phyloP scores from a whole-genome alignment of 208 protist genomes.

The Leptomonas seymouri region DNA sequence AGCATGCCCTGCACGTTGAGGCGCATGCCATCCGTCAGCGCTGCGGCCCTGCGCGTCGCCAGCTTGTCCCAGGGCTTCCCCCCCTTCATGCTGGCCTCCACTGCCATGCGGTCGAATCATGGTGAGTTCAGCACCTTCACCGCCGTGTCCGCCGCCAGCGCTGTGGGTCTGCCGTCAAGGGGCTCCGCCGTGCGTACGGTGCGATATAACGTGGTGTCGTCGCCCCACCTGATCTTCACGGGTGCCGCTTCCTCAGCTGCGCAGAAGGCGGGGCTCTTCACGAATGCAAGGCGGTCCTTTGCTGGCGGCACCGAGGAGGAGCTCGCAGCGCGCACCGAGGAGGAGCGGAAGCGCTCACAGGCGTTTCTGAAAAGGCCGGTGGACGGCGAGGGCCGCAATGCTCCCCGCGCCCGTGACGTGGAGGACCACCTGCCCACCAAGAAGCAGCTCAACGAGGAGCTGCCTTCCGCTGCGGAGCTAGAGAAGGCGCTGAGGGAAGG shows the following conservation, averaged over 20 bases:
- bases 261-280: constrained; percentile 26
- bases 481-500: constrained; percentile 45
- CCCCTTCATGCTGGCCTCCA: no score
- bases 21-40: no score
- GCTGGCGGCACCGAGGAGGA: constrained; percentile 34
- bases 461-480: constrained; percentile 58
- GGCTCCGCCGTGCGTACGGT: no score
- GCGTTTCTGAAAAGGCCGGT: constrained; percentile 29
- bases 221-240: no score
- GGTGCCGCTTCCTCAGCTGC: neutral
- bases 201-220: neutral
- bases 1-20: no score
- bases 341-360: constrained; percentile 23
- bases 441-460: constrained; percentile 69
- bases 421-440: constrained; percentile 46
- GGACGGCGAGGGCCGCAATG: constrained; percentile 32
- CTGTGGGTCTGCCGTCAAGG: no score
- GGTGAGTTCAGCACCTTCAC: neutral
- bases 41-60: no score
- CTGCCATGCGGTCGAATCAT: no score
- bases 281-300: constrained; percentile 39
- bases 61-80: no score
- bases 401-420: constrained; percentile 25
- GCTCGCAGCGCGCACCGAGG: constrained; percentile 20
- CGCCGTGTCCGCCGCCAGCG: neutral